Conservation (phyloP, 177 flowering plant species). For the Vitis hybrid region DNA sequence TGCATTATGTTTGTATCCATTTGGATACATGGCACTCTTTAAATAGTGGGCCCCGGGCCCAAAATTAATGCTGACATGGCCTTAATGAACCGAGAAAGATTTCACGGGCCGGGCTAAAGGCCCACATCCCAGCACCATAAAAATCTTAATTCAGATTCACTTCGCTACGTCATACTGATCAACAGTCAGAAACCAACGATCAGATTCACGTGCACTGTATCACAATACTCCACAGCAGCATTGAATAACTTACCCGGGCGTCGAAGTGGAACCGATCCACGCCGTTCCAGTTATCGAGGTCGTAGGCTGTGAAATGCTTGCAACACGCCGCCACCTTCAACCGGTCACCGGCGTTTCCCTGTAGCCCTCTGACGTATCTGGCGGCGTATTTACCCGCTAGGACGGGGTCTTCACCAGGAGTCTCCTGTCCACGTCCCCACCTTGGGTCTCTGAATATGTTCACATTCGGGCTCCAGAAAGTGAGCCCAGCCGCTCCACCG, state of each 20-base stretch:
- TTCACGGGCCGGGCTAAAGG: background rate
- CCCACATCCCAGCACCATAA: no score
- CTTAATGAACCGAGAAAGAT: background rate
- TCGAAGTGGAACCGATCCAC: conserved; percentile 79
- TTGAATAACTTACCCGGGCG: conserved; percentile 52
- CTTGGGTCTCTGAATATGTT: conserved; percentile 89
- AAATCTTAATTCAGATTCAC: no score
- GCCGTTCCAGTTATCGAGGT: conserved; percentile 91
- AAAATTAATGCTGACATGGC: background rate
- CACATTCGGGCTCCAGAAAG: conserved; percentile 95
- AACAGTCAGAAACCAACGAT: background rate
- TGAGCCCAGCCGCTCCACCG: conserved; percentile 77
- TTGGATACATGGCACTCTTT: no score
- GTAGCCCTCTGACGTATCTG: conserved; percentile 74
- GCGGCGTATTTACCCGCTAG: conserved; percentile 73
- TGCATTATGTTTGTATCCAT: background rate
- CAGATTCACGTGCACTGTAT: background rate
- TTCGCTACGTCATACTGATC: background rate
- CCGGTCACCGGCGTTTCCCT: conserved; percentile 53
- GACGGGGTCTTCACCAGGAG: conserved; percentile 94
- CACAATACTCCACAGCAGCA: background rate
- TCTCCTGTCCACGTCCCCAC: conserved; percentile 99
- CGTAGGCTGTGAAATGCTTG: conserved; percentile 94
- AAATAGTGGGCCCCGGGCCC: background rate
- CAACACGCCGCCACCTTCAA: conserved; percentile 94